Percentiles rank a stretch among this genome's conserved stretches.
These are phyloP conservation scores for Phytophthora pini DNA, from an alignment of 352 stramenopile genomes.

Conservation along the genomic window DNA sequence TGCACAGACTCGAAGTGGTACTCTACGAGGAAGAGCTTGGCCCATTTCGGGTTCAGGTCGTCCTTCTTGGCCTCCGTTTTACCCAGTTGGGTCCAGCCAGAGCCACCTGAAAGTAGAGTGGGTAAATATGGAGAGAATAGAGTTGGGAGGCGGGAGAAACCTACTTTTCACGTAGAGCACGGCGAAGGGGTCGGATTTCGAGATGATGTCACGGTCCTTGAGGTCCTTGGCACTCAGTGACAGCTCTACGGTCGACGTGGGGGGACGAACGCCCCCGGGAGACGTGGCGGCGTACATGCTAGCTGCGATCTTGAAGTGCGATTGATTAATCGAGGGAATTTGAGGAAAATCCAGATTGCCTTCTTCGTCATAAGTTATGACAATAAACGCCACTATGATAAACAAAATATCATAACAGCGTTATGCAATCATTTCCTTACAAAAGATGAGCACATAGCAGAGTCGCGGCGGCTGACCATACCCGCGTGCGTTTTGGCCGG, in stretches of 20 bases:
- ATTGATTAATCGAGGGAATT: neutral
- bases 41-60: conserved; percentile 80
- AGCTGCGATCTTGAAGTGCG: conserved; percentile 22
- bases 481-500: too few relatives aligned
- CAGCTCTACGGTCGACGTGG: conserved; percentile 78
- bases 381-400: too few relatives aligned
- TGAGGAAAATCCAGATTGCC: too few relatives aligned
- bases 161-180: conserved; percentile 59
- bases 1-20: conserved; percentile 90
- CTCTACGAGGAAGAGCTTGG: conserved; percentile 80
- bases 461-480: too few relatives aligned
- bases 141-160: neutral
- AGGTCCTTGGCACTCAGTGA: conserved; percentile 83
- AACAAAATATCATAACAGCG: too few relatives aligned
- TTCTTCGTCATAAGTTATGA: too few relatives aligned
- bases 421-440: neutral
- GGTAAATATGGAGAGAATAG: neutral
- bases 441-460: too few relatives aligned
- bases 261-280: conserved; percentile 23
- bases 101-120: conserved; percentile 44
- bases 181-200: conserved; percentile 89
- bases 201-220: conserved; percentile 87
- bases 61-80: conserved; percentile 85
- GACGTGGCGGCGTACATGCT: conserved; percentile 31
- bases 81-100: conserved; percentile 71